Evolutionary conservation across 1,284 basidiomycete species (phyloP), one percentile per base, ranked within the genome.

Genomic region (Ustilago sp.): DNA sequence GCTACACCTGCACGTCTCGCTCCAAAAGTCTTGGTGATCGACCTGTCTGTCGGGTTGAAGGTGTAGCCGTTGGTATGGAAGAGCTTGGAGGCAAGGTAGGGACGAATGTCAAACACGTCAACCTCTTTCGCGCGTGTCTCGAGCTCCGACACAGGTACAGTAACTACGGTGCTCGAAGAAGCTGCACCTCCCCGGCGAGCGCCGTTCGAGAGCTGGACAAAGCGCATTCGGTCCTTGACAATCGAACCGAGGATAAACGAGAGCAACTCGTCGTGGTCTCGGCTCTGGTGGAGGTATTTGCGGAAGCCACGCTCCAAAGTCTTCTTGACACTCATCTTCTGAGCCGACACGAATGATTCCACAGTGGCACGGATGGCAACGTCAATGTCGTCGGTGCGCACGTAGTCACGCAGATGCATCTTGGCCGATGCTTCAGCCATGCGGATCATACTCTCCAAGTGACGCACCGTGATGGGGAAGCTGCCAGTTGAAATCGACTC

Each of bases 341-440:
- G 97, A 19, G 96, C 93, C 79, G 88, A 94, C 65, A 99, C 93
- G 86, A 99, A 99, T 87, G 93, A 95, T 68, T 92, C 92, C 32
- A 99, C 92, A 2, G 94, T 93, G 43, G 98, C 95, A 75, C 94
- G 94, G 79, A 99, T 98, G 2, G 97, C 96, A 59, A 98, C 88
- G 86, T 99, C 95, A 80, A 99, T 95, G 86, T 99, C 97, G 87
- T 99, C 97, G 13, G 91, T 89, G 45, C 97, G 91, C 54, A 99
- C 97, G 83, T 94, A 98, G 87, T 99, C 97, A 57, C 97, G 90
- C 74, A 99, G 88, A 68, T 95, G 92, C 96, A 99, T 99, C 89
- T 98, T 98, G 52, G 96, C 97, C 80, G 93, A 94, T 15, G 97
- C 95, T 87, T 99, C 96, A 1, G 94, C 91, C 97, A 99, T 99